A percentile compares a stretch with the other conserved stretches of the same genome.
Evolutionary conservation across 495 filamentous ascomycete species (phyloP).

Genomic region (Lepraria neglecta): DNA sequence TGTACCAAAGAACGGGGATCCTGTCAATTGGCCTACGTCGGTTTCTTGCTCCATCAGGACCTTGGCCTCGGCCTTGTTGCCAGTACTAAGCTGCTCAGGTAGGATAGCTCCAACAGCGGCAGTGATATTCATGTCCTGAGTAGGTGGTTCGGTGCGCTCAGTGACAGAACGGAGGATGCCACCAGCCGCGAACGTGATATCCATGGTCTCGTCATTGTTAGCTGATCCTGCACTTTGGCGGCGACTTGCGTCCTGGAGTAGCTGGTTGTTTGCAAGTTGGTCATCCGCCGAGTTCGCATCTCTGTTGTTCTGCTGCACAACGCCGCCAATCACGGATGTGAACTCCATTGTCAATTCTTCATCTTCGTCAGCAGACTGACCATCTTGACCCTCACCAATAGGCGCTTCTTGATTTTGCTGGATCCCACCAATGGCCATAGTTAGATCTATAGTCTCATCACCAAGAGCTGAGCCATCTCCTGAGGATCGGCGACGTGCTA

Average conservation of each 20-base stretch:
- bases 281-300: background rate
- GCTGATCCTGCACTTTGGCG: slow-evolving; percentile 21
- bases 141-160: slow-evolving; percentile 37
- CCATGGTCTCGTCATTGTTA: slow-evolving; percentile 50
- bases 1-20: slow-evolving; percentile 48
- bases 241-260: background rate
- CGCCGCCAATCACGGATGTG: slow-evolving; percentile 63
- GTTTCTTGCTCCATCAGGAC: slow-evolving; percentile 54
- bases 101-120: slow-evolving; percentile 52
- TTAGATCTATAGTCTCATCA: slow-evolving; percentile 33
- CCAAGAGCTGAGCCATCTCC: slow-evolving; percentile 21
- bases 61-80: slow-evolving; percentile 47
- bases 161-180: slow-evolving; percentile 49
- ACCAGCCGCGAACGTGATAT: slow-evolving; percentile 67
- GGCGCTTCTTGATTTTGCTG: slow-evolving; percentile 42
- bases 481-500: slow-evolving; percentile 25
- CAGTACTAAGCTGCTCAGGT: slow-evolving; percentile 35
- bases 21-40: slow-evolving; percentile 48
- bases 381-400: slow-evolving; percentile 16
- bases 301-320: slow-evolving; percentile 38
- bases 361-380: slow-evolving; percentile 44
- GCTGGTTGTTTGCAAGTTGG: slow-evolving; percentile 16
- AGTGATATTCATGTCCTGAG: slow-evolving; percentile 56
- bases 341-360: slow-evolving; percentile 80
- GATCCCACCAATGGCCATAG: slow-evolving; percentile 64